Evolutionary conservation across 208 protist genomes (phyloP).

Genomic region (Trypanosoma rangeli): DNA sequence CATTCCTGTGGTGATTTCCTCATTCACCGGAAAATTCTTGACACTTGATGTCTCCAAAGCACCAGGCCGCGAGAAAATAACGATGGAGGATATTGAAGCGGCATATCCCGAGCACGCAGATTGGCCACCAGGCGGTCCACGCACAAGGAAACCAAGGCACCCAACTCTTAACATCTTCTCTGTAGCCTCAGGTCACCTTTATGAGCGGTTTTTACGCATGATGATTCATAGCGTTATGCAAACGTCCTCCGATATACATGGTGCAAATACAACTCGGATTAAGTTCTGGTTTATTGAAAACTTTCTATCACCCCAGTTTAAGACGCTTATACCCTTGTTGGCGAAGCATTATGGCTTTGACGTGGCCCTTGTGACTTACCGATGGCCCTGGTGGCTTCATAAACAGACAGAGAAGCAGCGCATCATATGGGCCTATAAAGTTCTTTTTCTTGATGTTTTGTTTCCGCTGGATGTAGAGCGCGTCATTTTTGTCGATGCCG

Average conservation of each 20-base stretch:
- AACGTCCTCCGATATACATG: conserved; percentile 81
- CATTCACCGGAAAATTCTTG: conserved; percentile 48
- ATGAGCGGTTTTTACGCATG: conserved; percentile 98
- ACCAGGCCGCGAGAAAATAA: conserved; percentile 4
- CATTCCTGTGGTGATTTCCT: conserved; percentile 55
- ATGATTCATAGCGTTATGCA: conserved; percentile 98
- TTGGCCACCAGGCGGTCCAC: conserved; percentile 36
- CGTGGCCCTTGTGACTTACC: conserved; percentile 96
- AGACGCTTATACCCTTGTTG: conserved; percentile 88
- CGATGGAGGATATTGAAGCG: conserved; percentile 15
- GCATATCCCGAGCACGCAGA: conserved; percentile 18
- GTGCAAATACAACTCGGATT: conserved; percentile 83
- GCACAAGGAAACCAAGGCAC: conserved; percentile 21
- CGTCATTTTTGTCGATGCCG: conserved; percentile 99
- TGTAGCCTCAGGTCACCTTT: conserved; percentile 97
- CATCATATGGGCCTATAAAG: conserved; percentile 99
- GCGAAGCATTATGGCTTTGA: conserved; percentile 93
- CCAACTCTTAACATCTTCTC: conserved; percentile 99
- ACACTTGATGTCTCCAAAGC: conserved; percentile 30
- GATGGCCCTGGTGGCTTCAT: conserved; percentile 98
- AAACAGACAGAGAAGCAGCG: conserved; percentile 97
- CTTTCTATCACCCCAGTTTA: conserved; percentile 97
- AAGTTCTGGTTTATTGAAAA: conserved; percentile 99
- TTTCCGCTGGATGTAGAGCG: conserved; percentile 97
- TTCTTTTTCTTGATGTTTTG: conserved; percentile 99